Base-by-base conservation (phyloP, 2,329 filamentous ascomycete species). In the Fusarium sp. region DNA sequence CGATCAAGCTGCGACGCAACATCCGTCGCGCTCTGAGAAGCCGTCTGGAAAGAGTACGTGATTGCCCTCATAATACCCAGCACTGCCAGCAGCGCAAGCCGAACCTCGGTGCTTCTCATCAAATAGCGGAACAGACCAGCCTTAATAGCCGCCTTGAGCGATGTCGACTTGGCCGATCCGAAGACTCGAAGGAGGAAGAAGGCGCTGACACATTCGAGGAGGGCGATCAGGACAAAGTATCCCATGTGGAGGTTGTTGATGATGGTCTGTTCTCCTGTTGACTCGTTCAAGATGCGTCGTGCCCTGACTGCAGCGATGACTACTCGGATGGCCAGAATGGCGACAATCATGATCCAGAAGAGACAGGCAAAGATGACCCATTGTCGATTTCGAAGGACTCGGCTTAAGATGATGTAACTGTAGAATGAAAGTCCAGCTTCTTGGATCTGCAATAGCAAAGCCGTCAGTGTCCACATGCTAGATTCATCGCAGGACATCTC, bases 311-410 rank as follows among this genome's bases (percentile, higher is more conserved):
- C 72, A 14, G 81, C 76, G 44, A 85, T 84, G 16, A 77, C 70
- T 11, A 85, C 75, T 53, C 89, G 86, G 42, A 91, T 84, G 0
- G 85, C 79, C 2, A 81, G 77, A 40, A 90, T 87, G 11, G 89
- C 81, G 1, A 85, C 81, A 38, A 92, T 81, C 70, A 92, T 88
- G 5, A 85, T 86, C 70, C 89, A 91, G 72, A 91, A 88, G 6
- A 91, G 84, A 5, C 79, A 78, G 42, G 86, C 83, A 67, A 89
- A 90, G 5, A 87, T 80, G 2, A 82, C 78, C 69, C 80, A 79
- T 17, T 76, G 76, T n/a, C 72, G 74, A 59, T 85, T 84, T 64
- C 84, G 84, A 0, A 90, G 80, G n/a, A 89, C 84, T 31, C 86
- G 84, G 17, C 82, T 84, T 0, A 90, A 81, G 64, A 88, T 88